Evolutionary conservation across 495 filamentous ascomycete genomes (phyloP).

Genomic region (Mytilinidion resinicola): DNA sequence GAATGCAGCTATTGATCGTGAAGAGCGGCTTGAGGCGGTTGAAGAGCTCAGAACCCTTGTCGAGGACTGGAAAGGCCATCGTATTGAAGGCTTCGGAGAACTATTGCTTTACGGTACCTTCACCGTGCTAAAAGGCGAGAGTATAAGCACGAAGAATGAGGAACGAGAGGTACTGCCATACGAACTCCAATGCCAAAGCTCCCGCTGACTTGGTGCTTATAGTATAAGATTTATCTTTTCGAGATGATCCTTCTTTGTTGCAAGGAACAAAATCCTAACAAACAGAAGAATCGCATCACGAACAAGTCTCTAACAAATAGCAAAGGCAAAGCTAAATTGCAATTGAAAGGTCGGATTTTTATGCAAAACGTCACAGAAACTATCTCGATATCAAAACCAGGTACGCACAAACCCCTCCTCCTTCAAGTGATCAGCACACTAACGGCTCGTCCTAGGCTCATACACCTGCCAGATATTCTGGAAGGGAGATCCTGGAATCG

Average conservation of each 20-base stretch:
- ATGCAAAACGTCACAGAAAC: constrained; percentile 99
- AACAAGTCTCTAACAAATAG: constrained; percentile 66
- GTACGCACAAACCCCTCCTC: constrained; percentile 42
- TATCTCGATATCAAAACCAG: constrained; percentile 71
- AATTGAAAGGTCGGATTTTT: constrained; percentile 95
- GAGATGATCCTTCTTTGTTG: constrained; percentile 93
- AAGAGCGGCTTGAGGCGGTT: constrained; percentile 71
- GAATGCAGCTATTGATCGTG: constrained; percentile 82
- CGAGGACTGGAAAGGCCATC: constrained; percentile 95
- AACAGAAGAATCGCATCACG: constrained; percentile 60
- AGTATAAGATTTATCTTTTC: constrained; percentile 98
- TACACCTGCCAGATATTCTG: constrained; percentile 97
- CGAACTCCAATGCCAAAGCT: background rate
- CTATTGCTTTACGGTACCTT: constrained; percentile 88
- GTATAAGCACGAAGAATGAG: constrained; percentile 50
- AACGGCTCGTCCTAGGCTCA: constrained; percentile 51
- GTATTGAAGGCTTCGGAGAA: constrained; percentile 82
- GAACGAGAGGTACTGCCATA: constrained; percentile 33
- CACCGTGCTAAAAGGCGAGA: constrained; percentile 81
- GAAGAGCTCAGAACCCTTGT: constrained; percentile 76
- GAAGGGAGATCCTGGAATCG: constrained; percentile 94
- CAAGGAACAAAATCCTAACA: constrained; percentile 87
- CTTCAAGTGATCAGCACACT: background rate
- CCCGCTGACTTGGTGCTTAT: constrained; percentile 17
- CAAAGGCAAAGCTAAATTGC: constrained; percentile 73